A percentile compares a stretch with the other conserved stretches of the same genome.
These are phyloP conservation scores for Xylaria intraflava DNA, from an alignment of 495 filamentous ascomycete genomes.

Conservation along the genomic window DNA sequence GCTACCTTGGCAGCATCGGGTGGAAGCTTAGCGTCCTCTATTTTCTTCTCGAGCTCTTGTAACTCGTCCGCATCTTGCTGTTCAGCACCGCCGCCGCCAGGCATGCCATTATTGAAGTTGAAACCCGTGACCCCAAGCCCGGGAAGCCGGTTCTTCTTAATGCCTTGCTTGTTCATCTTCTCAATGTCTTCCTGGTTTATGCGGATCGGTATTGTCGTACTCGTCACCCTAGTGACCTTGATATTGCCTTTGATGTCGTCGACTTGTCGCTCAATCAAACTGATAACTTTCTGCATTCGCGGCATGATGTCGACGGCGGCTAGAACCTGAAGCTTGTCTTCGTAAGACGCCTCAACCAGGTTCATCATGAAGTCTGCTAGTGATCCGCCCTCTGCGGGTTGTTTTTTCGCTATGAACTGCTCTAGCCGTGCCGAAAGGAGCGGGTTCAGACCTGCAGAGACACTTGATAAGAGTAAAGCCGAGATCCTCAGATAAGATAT, in stretches of 20 bases:
- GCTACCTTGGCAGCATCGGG: constrained; percentile 72
- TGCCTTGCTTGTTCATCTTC: constrained; percentile 45
- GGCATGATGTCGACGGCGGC: constrained; percentile 67
- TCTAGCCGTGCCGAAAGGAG: constrained; percentile 79
- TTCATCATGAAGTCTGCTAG: constrained; percentile 97
- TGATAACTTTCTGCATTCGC: constrained; percentile 71
- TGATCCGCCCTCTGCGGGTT: constrained; percentile 67
- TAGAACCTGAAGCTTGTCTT: constrained; percentile 83
- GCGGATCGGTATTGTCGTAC: constrained; percentile 48
- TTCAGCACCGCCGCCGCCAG: constrained; percentile 20
- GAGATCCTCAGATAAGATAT: constrained; percentile 72
- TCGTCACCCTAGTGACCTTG: constrained; percentile 66
- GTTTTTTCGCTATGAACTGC: constrained; percentile 72
- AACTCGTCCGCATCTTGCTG: constrained; percentile 50
- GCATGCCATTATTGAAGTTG: constrained; percentile 36
- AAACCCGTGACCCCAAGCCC: constrained; percentile 41
- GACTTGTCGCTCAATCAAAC: constrained; percentile 72
- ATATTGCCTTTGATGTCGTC: constrained; percentile 73
- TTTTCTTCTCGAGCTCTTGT: constrained; percentile 76
- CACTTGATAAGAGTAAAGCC: constrained; percentile 58
- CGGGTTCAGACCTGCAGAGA: constrained; percentile 62
- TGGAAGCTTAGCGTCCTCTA: constrained; percentile 70
- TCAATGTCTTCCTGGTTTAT: constrained; percentile 39
- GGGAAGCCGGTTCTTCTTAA: constrained; percentile 40
- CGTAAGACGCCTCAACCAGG: constrained; percentile 72